phyloP scores from a whole-genome alignment of 148 eudicot species.

The Vaccinium myrtillus region DNA sequence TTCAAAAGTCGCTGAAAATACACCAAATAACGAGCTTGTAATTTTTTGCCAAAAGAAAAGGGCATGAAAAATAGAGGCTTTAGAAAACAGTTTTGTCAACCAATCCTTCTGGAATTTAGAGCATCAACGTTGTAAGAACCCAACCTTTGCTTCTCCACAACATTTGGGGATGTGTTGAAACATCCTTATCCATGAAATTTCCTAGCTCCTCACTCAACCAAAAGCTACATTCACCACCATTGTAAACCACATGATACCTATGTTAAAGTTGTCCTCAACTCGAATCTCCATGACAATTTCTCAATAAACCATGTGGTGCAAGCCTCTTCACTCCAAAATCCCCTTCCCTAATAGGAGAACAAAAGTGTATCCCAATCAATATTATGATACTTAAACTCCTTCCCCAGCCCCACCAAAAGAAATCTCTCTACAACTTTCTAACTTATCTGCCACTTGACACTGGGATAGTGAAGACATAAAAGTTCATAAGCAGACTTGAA shows the following conservation, averaged over 20 bases:
- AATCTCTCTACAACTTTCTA: not conserved
- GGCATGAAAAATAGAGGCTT: not conserved
- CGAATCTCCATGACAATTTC: not conserved
- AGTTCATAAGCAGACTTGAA: not conserved
- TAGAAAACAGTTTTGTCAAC: not conserved
- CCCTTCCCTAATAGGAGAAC: not conserved
- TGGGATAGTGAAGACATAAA: not conserved
- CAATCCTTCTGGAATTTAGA: not conserved
- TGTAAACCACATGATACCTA: not conserved
- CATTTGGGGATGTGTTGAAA: not conserved
- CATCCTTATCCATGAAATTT: not conserved
- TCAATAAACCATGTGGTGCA: not conserved
- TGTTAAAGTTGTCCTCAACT: not conserved
- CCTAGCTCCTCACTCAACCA: not conserved
- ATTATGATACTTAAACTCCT: not conserved
- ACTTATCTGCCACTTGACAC: not conserved
- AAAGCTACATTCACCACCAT: not conserved
- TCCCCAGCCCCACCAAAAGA: not conserved
- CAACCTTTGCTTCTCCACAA: too few relatives aligned
- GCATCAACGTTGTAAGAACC: not conserved
- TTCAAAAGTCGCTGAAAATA: not conserved
- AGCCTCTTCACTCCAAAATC: not conserved
- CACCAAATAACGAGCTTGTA: not conserved
- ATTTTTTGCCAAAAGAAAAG: not conserved
- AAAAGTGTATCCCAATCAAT: not conserved